Evolutionary conservation across 139 green algal genomes (phyloP).

Genomic region (Closterium sp.): DNA sequence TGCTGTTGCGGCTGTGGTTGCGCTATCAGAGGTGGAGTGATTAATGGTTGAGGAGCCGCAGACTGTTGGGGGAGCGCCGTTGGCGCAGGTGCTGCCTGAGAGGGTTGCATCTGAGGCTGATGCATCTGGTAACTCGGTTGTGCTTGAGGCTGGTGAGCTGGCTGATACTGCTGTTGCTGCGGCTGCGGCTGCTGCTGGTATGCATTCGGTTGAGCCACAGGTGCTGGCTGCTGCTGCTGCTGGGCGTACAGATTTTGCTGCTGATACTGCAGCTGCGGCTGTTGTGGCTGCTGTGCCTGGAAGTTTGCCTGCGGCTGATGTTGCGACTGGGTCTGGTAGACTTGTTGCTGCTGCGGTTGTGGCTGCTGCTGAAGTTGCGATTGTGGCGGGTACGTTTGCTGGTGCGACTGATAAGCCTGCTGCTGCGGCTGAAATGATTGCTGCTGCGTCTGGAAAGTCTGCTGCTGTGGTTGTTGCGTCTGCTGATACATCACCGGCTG

Average conservation of each 20-base stretch:
- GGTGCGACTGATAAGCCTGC: background rate
- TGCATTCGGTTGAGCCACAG: background rate
- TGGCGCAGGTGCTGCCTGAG: background rate
- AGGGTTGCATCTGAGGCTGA: background rate
- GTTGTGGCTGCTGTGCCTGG: background rate
- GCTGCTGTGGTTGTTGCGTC: background rate
- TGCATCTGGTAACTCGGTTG: background rate
- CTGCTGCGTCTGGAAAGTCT: background rate
- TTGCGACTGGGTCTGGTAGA: background rate
- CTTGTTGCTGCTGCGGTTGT: background rate
- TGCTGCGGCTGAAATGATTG: background rate
- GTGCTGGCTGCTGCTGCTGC: background rate
- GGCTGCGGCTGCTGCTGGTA: conserved; percentile 4
- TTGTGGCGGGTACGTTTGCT: background rate
- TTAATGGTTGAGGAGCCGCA: background rate
- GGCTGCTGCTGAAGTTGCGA: too few relatives aligned
- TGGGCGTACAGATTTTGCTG: background rate
- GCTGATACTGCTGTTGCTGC: background rate
- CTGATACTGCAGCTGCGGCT: background rate
- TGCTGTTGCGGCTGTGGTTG: background rate
- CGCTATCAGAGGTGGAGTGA: background rate
- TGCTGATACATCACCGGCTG: background rate
- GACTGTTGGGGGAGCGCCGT: background rate
- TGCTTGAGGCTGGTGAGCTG: background rate
- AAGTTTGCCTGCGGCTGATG: background rate